Evolutionary conservation across 129 eudicot genomes (phyloP).

Genomic region (Solidago caesia): DNA sequence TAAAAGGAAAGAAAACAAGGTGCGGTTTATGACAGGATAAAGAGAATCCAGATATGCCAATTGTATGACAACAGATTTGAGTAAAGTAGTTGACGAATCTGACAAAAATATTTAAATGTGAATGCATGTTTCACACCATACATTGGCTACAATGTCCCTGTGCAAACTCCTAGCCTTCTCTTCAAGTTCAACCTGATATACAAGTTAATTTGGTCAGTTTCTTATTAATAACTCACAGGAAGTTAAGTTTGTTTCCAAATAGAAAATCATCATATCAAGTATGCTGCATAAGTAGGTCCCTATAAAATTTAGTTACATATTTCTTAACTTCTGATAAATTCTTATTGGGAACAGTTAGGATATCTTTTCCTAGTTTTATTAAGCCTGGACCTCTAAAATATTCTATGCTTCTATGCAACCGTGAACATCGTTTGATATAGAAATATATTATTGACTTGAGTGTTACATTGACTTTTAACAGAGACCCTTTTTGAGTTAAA

Average conservation of each 20-base stretch:
- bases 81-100: background rate
- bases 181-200: constrained; percentile 64
- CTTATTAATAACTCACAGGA: background rate
- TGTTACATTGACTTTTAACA: background rate
- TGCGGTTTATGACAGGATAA: too few relatives aligned
- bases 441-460: too few relatives aligned
- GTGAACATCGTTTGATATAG: too few relatives aligned
- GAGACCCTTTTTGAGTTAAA: background rate
- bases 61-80: background rate
- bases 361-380: background rate
- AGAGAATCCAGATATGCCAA: background rate
- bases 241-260: background rate
- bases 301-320: background rate
- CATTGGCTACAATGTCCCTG: constrained; percentile 61
- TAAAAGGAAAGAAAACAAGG: too few relatives aligned
- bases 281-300: background rate
- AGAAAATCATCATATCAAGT: background rate
- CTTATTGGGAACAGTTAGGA: too few relatives aligned
- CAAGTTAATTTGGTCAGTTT: constrained; percentile 23
- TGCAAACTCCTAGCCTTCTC: constrained; percentile 62
- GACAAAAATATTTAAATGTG: background rate
- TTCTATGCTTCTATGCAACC: background rate
- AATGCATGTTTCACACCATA: constrained; percentile 29
- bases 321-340: too few relatives aligned
- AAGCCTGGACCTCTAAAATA: background rate